Evolutionary conservation across 805 yeast species (phyloP).

Genomic region (Wickerhamomyces bisporus): DNA sequence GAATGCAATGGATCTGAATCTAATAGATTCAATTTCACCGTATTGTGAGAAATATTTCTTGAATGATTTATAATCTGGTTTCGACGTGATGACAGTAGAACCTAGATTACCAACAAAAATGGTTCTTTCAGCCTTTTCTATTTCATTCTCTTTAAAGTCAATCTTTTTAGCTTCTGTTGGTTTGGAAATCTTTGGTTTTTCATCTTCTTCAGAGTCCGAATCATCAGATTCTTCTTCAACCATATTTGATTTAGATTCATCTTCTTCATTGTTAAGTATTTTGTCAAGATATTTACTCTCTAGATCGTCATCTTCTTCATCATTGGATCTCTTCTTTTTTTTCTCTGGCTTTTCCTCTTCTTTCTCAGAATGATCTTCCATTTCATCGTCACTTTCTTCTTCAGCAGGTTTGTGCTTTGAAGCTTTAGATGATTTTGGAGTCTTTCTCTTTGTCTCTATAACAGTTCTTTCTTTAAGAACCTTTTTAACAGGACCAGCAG

Average conservation of each 20-base stretch:
- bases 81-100: slow-evolving; percentile 56
- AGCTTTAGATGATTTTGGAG: slow-evolving; percentile 6
- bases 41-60: slow-evolving; percentile 48
- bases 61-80: slow-evolving; percentile 55
- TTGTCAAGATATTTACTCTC: slow-evolving; percentile 52
- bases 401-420: neutral
- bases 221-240: slow-evolving; percentile 20
- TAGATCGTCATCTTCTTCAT: slow-evolving; percentile 40
- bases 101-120: slow-evolving; percentile 86
- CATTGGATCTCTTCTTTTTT: slow-evolving; percentile 21
- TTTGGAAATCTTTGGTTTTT: slow-evolving; percentile 20
- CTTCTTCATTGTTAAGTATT: slow-evolving; percentile 32
- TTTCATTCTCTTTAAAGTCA: slow-evolving; percentile 64
- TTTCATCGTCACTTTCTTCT: slow-evolving; percentile 9
- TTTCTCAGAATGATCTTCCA: slow-evolving; percentile 17
- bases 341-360: slow-evolving; percentile 19
- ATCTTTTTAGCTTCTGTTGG: slow-evolving; percentile 30
- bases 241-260: slow-evolving; percentile 16
- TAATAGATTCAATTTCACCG: slow-evolving; percentile 56
- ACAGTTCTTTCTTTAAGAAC: slow-evolving; percentile 30
- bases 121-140: slow-evolving; percentile 78
- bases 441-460: slow-evolving; percentile 14
- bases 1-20: slow-evolving; percentile 91
- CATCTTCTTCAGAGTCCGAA: slow-evolving; percentile 23
- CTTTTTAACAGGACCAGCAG: slow-evolving; percentile 46